Conservation (phyloP, 169 alveolate genomes). For the Plasmodium fragile region DNA sequence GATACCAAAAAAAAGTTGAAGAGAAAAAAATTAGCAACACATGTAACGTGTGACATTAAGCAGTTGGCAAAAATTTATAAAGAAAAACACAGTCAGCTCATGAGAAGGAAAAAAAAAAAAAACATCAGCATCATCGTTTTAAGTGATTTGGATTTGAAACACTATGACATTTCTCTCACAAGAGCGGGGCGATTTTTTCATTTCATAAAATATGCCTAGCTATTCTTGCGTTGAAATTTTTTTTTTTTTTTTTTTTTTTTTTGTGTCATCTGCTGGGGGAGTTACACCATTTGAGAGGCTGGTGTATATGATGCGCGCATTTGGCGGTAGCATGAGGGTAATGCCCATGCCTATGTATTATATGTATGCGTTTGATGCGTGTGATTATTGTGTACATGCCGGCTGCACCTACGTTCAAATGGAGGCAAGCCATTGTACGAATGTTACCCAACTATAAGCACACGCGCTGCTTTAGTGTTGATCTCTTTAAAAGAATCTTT, state of each 20-base stretch:
- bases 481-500: not conserved
- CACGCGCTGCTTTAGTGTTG: not conserved
- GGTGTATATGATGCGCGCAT: not conserved
- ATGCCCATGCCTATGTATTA: not conserved
- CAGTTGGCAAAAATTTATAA: slow-evolving; percentile 60
- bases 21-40: slow-evolving; percentile 9
- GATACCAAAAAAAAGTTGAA: not conserved
- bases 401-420: not conserved
- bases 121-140: slow-evolving; percentile 59
- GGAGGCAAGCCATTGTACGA: not conserved
- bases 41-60: slow-evolving; percentile 37
- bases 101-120: slow-evolving; percentile 31
- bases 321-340: not conserved
- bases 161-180: slow-evolving; percentile 37
- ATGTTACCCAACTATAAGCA: not conserved
- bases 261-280: not conserved
- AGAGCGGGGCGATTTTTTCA: slow-evolving; percentile 75
- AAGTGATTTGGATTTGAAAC: slow-evolving; percentile 42
- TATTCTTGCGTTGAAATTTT: not conserved
- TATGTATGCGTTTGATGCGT: not conserved
- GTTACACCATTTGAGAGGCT: not conserved
- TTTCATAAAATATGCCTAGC: slow-evolving; percentile 29
- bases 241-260: not conserved
- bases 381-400: not conserved
- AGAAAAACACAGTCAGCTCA: not conserved